Percentiles rank a stretch among this genome's conserved stretches.
Evolutionary conservation across 192 early-diverging fungal species (phyloP).

Genomic region (Podila minutissima): DNA sequence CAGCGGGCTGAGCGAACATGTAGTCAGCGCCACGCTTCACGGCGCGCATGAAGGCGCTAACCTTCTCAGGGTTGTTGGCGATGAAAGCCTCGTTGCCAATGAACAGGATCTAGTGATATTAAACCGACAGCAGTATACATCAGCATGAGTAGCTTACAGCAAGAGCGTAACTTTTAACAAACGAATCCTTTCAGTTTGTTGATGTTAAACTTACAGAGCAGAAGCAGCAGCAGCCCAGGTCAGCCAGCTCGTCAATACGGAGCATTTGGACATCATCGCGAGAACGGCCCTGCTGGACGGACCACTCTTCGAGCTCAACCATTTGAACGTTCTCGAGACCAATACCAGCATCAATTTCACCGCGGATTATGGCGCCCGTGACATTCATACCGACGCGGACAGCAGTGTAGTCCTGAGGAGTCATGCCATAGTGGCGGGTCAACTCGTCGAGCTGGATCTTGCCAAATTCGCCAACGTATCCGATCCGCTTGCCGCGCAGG

Average conservation of each 20-base stretch:
- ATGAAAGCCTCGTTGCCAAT: constrained; percentile 72
- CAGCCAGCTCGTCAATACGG: constrained; percentile 72
- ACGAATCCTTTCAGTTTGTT: too few species aligned
- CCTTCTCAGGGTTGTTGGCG: constrained; percentile 64
- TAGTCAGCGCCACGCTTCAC: constrained; percentile 60
- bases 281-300: constrained; percentile 54
- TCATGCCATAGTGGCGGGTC: constrained; percentile 65
- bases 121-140: too few species aligned
- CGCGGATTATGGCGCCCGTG: constrained; percentile 63
- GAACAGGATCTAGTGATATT: constrained; percentile 58
- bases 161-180: too few species aligned
- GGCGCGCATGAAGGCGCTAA: constrained; percentile 62
- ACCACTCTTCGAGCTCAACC: constrained; percentile 70
- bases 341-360: constrained; percentile 71
- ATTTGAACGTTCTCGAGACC: constrained; percentile 74
- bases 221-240: constrained; percentile 73
- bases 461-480: constrained; percentile 73
- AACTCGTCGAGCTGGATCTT: constrained; percentile 72
- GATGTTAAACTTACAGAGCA: constrained; percentile 54
- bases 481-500: constrained; percentile 66
- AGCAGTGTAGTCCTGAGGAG: constrained; percentile 60
- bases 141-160: too few species aligned
- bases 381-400: constrained; percentile 79
- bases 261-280: constrained; percentile 67
- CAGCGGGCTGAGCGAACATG: constrained; percentile 61